Conservation (phyloP, 306 rosid species). For the Benincasa hispida region DNA sequence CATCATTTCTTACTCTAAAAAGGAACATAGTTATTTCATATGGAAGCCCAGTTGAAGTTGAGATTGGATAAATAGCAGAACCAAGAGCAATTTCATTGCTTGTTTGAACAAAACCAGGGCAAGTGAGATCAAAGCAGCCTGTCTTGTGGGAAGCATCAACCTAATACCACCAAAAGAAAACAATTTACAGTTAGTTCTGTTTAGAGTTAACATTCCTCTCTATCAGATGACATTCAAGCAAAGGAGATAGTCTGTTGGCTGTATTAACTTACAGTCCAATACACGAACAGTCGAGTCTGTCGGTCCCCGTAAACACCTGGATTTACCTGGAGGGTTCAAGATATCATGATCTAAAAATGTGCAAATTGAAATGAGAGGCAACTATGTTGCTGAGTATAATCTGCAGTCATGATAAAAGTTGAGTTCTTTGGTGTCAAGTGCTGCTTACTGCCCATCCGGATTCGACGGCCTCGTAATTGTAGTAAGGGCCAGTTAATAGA, state of each 20-base stretch:
- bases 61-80: constrained; percentile 18
- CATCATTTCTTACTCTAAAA: constrained; percentile 12
- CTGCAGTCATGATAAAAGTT: neutral
- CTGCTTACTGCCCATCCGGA: constrained; percentile 26
- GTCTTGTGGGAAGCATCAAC: constrained; percentile 14
- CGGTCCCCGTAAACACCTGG: constrained; percentile 21
- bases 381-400: neutral
- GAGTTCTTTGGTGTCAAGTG: neutral
- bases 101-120: constrained; percentile 22
- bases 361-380: neutral
- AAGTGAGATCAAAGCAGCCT: constrained; percentile 26
- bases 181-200: neutral
- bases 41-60: constrained; percentile 13
- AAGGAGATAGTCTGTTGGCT: neutral
- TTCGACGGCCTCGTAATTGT: constrained; percentile 14
- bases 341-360: neutral
- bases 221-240: neutral
- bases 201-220: neutral
- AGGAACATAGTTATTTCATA: constrained; percentile 15
- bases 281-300: constrained; percentile 18
- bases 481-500: constrained; percentile 14
- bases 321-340: constrained; percentile 17
- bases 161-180: neutral
- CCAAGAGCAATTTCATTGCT: constrained; percentile 25
- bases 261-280: constrained; percentile 18